Base-by-base conservation (phyloP, 768 basidiomycete genomes). In the Lyophyllum atratum region DNA sequence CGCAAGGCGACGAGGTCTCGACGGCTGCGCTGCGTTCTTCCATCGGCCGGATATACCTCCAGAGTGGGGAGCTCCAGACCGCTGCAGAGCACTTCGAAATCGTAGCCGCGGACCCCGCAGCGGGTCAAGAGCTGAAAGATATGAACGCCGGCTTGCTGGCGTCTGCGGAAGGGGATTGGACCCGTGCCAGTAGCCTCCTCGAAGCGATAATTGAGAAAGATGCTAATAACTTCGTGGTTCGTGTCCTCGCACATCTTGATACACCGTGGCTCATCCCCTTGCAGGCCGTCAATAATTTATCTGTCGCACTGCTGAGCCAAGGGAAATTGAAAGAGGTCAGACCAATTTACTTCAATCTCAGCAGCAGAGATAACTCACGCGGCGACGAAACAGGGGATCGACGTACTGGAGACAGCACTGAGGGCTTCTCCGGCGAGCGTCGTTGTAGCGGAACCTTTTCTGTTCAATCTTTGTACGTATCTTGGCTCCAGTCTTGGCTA, bases 401-500 rank as follows among this genome's bases (percentile, higher is more conserved):
- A 84, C 44, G 80, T 85, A 0, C 71, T 94, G 34, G 91, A 93
- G 68, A 68, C 57, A 4, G 85, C 85, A 1, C 67, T 93, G 31
- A 75, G 73, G 52, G 67, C 80, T 3, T 88, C 89, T 1, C 92
- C 92, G 1, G 80, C 88, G 1, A 82, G 83, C 47, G 83, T 89
- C 9, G 86, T 89, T 12, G 81, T 86, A 24, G 88, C 89, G 7
- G 92, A 93, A 64, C 92, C 92, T 4, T 90, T 90, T 72, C 67
- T 93, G 43, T 93, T 93, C 72, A 94, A 94, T 60, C 77, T 94
- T 7, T 89, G 92, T 92, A 68, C 58, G 87, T 73, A 1, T 25
- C 21, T 60, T 24, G 11, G 6, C 34, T 21, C 15, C 1, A 11
- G 22, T 47, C 39, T 26, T 42, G 21, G 4, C n/a, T 19, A 49